phyloP scores from a whole-genome alignment of 139 green algal species.

The Yamagishiella unicocca region DNA sequence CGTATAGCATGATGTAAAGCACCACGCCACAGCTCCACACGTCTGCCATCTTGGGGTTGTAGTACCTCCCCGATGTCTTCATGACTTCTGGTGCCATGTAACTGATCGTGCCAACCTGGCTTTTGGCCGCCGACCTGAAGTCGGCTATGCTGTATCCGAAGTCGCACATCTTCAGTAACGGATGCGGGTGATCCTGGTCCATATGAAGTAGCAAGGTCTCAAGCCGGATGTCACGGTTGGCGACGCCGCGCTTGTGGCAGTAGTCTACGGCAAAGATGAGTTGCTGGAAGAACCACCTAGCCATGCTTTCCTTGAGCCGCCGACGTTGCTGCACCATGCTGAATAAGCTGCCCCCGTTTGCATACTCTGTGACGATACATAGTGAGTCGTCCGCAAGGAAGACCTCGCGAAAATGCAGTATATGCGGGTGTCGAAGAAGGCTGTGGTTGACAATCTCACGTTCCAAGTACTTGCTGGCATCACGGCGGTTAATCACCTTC shows the following conservation, averaged over 20 bases:
- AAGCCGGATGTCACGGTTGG: slow-evolving; percentile 94
- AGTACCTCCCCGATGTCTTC: slow-evolving; percentile 52
- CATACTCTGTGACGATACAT: slow-evolving; percentile 92
- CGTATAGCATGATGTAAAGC: slow-evolving; percentile 84
- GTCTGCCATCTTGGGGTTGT: slow-evolving; percentile 73
- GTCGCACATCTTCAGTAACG: slow-evolving; percentile 96
- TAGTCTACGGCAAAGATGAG: slow-evolving; percentile 96
- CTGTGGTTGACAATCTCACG: slow-evolving; percentile 96
- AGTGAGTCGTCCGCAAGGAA: slow-evolving; percentile 72
- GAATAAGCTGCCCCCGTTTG: slow-evolving; percentile 92
- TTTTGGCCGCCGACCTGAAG: slow-evolving; percentile 75
- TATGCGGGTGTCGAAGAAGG: slow-evolving; percentile 92
- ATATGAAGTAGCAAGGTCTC: slow-evolving; percentile 97
- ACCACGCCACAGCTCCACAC: slow-evolving; percentile 86
- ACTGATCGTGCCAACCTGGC: slow-evolving; percentile 89
- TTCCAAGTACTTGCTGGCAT: slow-evolving; percentile 65
- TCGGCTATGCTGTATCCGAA: slow-evolving; percentile 90
- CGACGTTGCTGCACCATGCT: slow-evolving; percentile 87
- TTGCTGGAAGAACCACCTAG: slow-evolving; percentile 90
- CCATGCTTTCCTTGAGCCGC: slow-evolving; percentile 89
- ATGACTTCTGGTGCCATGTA: slow-evolving; percentile 98
- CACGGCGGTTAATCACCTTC: slow-evolving; percentile 49
- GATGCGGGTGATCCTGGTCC: slow-evolving; percentile 76
- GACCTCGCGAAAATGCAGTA: slow-evolving; percentile 95
- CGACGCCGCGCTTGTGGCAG: slow-evolving; percentile 78